phyloP scores from a whole-genome alignment of 2,329 filamentous ascomycete species.

The Apiospora hydei region DNA sequence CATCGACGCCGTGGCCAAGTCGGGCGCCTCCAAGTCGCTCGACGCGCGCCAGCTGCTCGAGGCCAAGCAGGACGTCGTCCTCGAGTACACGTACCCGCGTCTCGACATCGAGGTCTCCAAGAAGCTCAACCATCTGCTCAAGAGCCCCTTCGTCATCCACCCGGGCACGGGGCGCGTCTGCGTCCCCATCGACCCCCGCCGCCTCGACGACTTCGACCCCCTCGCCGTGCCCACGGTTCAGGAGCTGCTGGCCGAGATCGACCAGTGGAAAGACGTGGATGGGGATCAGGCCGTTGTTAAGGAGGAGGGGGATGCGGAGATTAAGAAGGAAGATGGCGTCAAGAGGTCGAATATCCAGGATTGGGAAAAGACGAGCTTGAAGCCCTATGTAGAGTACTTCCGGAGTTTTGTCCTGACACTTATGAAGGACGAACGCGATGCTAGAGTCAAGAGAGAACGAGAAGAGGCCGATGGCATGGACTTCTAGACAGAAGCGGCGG shows the following conservation, averaged over 20 bases:
- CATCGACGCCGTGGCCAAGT: conserved; percentile 85
- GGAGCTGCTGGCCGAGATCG: conserved; percentile 82
- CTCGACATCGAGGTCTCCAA: conserved; percentile 98
- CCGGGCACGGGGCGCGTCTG: conserved; percentile 93
- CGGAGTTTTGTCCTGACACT: conserved; percentile 79
- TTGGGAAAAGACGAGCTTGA: conserved; percentile 97
- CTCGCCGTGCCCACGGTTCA: conserved; percentile 89
- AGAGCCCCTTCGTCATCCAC: conserved; percentile 95
- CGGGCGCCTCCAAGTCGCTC: conserved; percentile 74
- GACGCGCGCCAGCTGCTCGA: conserved; percentile 78
- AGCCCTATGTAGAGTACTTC: conserved; percentile 92
- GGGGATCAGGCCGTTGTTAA: conserved; percentile 43
- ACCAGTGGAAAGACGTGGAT: conserved; percentile 70
- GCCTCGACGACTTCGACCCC: conserved; percentile 85
- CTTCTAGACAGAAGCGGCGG: conserved; percentile 47
- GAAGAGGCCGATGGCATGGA: conserved; percentile 60
- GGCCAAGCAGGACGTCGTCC: conserved; percentile 92
- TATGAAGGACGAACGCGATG: conserved; percentile 75
- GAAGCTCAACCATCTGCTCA: conserved; percentile 97
- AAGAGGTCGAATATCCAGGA: conserved; percentile 68
- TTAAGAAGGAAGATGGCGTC: conserved; percentile 41
- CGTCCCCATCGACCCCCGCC: conserved; percentile 84
- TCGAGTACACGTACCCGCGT: conserved; percentile 97
- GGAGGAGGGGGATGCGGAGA: conserved; percentile 36
- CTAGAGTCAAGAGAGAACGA: conserved; percentile 62